phyloP scores from a whole-genome alignment of 225 moss, liverwort and hornwort species.

The Physcomitrium patens region DNA sequence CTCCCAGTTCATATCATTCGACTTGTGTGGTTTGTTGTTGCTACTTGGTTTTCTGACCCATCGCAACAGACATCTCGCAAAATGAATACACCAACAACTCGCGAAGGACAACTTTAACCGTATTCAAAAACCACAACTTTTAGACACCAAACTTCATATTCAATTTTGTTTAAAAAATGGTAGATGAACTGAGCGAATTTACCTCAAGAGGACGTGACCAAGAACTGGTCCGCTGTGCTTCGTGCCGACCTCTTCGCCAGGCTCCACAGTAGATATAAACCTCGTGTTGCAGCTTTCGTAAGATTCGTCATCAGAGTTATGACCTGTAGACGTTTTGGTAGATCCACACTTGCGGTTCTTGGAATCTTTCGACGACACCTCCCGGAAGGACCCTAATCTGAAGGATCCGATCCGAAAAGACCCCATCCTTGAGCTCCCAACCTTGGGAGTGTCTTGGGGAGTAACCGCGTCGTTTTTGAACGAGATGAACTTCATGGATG shows the following conservation, averaged over 20 bases:
- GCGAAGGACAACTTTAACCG: too few relatives aligned
- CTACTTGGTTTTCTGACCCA: constrained; percentile 42
- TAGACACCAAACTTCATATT: too few relatives aligned
- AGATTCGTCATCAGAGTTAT: constrained; percentile 56
- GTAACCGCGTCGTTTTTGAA: constrained; percentile 46
- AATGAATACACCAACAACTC: not conserved
- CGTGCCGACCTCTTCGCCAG: constrained; percentile 41
- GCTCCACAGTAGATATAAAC: constrained; percentile 48
- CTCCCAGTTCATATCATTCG: constrained; percentile 95
- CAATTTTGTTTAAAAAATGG: too few relatives aligned
- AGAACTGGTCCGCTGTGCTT: constrained; percentile 40
- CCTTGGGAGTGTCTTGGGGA: constrained; percentile 48
- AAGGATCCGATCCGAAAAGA: constrained; percentile 66
- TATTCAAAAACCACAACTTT: too few relatives aligned
- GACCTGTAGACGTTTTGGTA: constrained; percentile 27
- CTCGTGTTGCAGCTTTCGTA: constrained; percentile 61
- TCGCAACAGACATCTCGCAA: too few relatives aligned
- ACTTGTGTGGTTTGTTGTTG: constrained; percentile 89
- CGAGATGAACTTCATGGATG: constrained; percentile 55
- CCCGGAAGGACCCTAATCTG: constrained; percentile 58
- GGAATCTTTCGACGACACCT: constrained; percentile 41
- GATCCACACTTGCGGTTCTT: constrained; percentile 48
- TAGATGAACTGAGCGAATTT: not conserved
- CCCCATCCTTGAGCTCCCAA: constrained; percentile 52
- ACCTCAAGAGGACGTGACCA: constrained; percentile 39